Percentiles rank a stretch among this genome's conserved stretches.
phyloP scores from a whole-genome alignment of 352 stramenopile species.

The Pythium graminicola region DNA sequence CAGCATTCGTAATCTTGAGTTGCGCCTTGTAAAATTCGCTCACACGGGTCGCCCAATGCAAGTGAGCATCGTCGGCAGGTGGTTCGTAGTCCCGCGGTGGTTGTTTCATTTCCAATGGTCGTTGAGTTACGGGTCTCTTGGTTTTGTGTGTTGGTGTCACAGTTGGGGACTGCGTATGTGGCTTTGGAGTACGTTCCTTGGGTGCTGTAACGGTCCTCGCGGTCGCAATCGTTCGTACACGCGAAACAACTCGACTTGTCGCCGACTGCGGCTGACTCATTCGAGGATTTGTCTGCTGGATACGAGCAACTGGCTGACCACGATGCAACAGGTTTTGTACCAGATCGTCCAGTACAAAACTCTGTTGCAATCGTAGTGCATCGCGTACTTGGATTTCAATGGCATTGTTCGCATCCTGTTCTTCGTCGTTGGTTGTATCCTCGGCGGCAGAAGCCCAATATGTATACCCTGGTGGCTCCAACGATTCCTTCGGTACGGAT shows the following conservation, averaged over 20 bases:
- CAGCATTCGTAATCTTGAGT: not conserved
- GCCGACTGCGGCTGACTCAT: not conserved
- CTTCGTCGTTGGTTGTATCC: conserved; percentile 4
- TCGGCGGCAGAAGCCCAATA: conserved; percentile 13
- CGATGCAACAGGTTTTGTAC: conserved; percentile 37
- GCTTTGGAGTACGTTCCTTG: not conserved
- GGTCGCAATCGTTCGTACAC: conserved; percentile 7
- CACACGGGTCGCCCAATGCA: conserved; percentile 53
- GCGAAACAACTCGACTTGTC: conserved; percentile 7
- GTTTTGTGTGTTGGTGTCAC: not conserved
- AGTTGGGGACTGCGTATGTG: not conserved
- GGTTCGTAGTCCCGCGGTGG: conserved; percentile 15
- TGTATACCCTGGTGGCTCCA: conserved; percentile 5
- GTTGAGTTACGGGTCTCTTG: no score
- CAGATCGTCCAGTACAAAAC: conserved; percentile 47
- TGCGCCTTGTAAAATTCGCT: conserved; percentile 43
- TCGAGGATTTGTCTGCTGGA: not conserved
- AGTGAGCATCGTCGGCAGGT: conserved; percentile 27
- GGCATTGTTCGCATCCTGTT: conserved; percentile 12
- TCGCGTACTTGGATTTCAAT: conserved; percentile 23
- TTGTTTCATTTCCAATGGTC: conserved; percentile 9
- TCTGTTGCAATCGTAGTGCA: conserved; percentile 45
- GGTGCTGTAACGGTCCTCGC: not conserved
- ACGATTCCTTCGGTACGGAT: not conserved
- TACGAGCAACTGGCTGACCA: not conserved